These are phyloP conservation scores for Tricholoma bakamatsutake DNA, from an alignment of 768 basidiomycete species.

Conservation along the genomic window DNA sequence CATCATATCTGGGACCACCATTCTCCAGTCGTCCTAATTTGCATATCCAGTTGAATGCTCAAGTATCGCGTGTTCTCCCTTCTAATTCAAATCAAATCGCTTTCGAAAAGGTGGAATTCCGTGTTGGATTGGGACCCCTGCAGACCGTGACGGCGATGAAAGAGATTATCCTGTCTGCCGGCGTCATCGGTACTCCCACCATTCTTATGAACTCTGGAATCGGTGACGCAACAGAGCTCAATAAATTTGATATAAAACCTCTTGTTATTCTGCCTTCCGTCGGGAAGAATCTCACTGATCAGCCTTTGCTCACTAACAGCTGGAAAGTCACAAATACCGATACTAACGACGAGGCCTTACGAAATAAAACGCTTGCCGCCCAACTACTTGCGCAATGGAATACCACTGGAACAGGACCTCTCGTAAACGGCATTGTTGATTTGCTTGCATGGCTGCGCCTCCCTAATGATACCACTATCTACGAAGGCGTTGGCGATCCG, in stretches of 20 bases:
- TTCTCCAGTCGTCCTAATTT: conserved; percentile 11
- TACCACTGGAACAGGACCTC: conserved; percentile 23
- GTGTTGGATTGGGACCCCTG: no score
- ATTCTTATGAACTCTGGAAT: conserved; percentile 30
- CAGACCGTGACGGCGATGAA: conserved; percentile 15
- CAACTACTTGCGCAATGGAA: conserved; percentile 17
- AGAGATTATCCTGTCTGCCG: conserved; percentile 33
- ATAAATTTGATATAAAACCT: conserved; percentile 15
- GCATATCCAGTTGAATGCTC: conserved; percentile 19
- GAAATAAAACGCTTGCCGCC: no score
- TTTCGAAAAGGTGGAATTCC: no score
- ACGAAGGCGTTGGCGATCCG: conserved; percentile 17
- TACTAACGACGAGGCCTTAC: no score
- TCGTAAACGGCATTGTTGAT: conserved; percentile 19
- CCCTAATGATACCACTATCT: conserved; percentile 5
- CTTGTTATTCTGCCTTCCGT: conserved; percentile 29
- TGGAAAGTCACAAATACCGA: conserved; percentile 12
- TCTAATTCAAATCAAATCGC: no score
- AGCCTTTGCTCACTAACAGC: conserved; percentile 19
- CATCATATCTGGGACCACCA: neutral
- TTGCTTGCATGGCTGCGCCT: conserved; percentile 26
- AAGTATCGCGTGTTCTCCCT: conserved; percentile 20
- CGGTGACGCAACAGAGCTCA: conserved; percentile 18
- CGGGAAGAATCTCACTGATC: conserved; percentile 33
- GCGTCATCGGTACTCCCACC: conserved; percentile 24